Conservation (phyloP, 2,329 filamentous ascomycete genomes). For the Pseudogymnoascus sp. region DNA sequence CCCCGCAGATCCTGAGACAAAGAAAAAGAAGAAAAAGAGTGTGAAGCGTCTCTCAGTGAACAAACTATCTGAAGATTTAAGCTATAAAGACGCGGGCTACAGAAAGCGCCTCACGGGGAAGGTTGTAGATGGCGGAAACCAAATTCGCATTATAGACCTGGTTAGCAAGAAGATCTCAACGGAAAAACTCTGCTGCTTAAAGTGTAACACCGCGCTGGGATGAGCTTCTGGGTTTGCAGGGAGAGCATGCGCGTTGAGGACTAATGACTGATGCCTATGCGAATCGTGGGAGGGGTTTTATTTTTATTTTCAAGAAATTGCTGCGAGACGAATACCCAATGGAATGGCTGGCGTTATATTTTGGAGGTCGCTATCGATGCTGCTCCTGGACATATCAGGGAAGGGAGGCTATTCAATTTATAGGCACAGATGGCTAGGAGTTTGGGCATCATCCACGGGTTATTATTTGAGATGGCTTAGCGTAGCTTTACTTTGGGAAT, state of each 20-base stretch:
- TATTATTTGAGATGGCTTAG: not conserved
- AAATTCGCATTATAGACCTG: constrained; percentile 23
- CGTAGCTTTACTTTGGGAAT: not conserved
- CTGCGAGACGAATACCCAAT: not conserved
- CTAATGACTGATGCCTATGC: not conserved
- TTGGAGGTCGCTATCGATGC: not conserved
- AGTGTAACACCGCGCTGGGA: constrained; percentile 23
- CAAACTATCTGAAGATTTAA: constrained; percentile 7
- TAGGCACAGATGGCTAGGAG: not conserved
- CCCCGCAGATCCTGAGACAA: not conserved
- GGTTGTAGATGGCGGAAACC: constrained; percentile 17
- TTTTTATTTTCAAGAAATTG: not conserved
- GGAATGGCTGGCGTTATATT: constrained; percentile 1
- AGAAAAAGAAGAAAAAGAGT: constrained; percentile 18
- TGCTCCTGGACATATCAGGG: not conserved
- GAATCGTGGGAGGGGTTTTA: not conserved
- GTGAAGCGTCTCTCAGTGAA: constrained; percentile 18
- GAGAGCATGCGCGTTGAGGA: not conserved
- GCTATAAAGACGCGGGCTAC: constrained; percentile 12
- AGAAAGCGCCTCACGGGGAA: constrained; percentile 14
- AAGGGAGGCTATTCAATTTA: not conserved
- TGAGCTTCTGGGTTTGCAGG: constrained; percentile 11
- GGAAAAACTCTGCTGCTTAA: constrained; percentile 24
- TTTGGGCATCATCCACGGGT: not conserved
- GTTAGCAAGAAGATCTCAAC: constrained; percentile 17